Evolutionary conservation across 331 rosid species (phyloP), one percentile per base, ranked within the genome.

Genomic region (Ulmus americana): DNA sequence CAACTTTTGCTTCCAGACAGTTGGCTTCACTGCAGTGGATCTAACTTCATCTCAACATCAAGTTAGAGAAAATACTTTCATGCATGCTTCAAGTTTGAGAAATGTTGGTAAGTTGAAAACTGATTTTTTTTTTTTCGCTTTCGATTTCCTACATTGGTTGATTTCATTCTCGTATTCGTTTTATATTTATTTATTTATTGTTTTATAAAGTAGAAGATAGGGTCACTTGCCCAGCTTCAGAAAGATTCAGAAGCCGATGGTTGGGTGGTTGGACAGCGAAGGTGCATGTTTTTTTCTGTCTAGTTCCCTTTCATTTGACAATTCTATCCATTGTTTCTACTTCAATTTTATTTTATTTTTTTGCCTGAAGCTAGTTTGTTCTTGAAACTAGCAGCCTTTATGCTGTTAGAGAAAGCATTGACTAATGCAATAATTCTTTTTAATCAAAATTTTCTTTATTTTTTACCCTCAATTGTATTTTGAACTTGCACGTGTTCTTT

Each of bases 211-310:
- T 59, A n/a, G 77, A 76, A 57, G 69, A 76, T 47, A 42, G 41
- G 75, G 71, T 20, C 39, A 48, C 70, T 63, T 56, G 59, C 69
- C 43, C 62, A 42, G 70, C 73, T 78, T 74, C 76, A 0, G 72
- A 82, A 45, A 79, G 84, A 81, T 89, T 84, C 69, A 75, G 82
- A 66, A 89, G 96, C 76, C 87, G 96, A 57, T 86, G 96, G 95
- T 59, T 89, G 63, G 96, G 89, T 58, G 96, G 95, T 12, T 89
- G 96, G 91, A 66, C 91, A 73, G 55, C 48, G 64, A 65, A 86
- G 86, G 96, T 89, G 39, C 68, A 77, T 65, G 18, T 64, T 74
- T 69, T 64, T 42, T 42, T 73, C 43, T 22, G 10, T 69, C 55
- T 55, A 38, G 41, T 59, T 55, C 40, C 65, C 14, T 69, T 55